Evolutionary conservation across 257 asterid genomes (phyloP).

Genomic region (Phtheirospermum japonicum): DNA sequence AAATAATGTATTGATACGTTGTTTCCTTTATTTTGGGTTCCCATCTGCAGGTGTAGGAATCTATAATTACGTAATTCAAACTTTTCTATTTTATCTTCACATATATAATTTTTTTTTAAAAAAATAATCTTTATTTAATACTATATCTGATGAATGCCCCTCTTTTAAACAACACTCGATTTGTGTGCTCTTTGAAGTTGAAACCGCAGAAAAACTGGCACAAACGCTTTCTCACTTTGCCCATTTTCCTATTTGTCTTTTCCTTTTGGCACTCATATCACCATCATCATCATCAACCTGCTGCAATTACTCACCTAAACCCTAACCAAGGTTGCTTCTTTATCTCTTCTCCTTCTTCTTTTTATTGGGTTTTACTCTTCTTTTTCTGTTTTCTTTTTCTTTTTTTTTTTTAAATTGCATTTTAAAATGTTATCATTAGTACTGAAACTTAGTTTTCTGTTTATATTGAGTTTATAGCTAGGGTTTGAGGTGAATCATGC

Average conservation of each 20-base stretch:
- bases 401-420: not conserved
- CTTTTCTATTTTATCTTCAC: not conserved
- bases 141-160: not conserved
- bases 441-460: no score
- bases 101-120: not conserved
- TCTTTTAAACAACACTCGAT: conserved; percentile 33
- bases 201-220: conserved; percentile 21
- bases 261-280: conserved; percentile 27
- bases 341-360: not conserved
- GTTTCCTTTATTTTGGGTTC: no score
- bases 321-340: conserved; percentile 15
- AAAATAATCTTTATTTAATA: not conserved
- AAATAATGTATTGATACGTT: no score
- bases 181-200: conserved; percentile 31
- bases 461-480: no score
- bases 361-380: no score
- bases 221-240: not conserved
- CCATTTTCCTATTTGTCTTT: conserved; percentile 22
- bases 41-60: not conserved
- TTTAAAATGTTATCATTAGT: no score
- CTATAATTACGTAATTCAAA: no score
- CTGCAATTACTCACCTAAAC: conserved; percentile 17
- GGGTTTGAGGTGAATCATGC: not conserved
- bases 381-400: not conserved
- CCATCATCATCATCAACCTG: no score